Percentiles rank a stretch among this genome's conserved stretches.
Conservation (phyloP, 805 yeast genomes). For the Pichia kluyveri region DNA sequence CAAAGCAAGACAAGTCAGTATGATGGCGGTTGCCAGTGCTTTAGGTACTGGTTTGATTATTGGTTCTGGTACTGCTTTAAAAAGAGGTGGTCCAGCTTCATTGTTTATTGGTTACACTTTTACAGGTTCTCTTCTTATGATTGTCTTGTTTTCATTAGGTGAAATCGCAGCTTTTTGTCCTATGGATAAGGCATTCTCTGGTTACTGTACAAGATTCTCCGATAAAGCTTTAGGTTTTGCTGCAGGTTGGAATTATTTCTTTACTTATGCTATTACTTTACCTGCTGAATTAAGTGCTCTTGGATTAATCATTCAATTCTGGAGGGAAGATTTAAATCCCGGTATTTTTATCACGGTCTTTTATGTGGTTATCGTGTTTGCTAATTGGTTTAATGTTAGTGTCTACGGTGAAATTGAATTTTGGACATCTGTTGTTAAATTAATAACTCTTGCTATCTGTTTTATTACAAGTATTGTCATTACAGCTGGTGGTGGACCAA, state of each 20-base stretch:
- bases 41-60: conserved; percentile 40
- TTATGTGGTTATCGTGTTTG: conserved; percentile 36
- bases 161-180: conserved; percentile 41
- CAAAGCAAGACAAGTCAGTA: conserved; percentile 32
- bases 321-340: conserved; percentile 34
- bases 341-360: background rate
- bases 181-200: conserved; percentile 38
- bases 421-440: conserved; percentile 34
- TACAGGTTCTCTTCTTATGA: conserved; percentile 36
- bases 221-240: conserved; percentile 37
- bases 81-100: conserved; percentile 33
- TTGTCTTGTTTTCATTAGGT: conserved; percentile 34
- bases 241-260: conserved; percentile 42
- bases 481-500: conserved; percentile 43
- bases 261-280: conserved; percentile 34
- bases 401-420: conserved; percentile 43
- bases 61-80: conserved; percentile 31
- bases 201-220: conserved; percentile 37
- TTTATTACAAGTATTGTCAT: conserved; percentile 21
- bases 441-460: conserved; percentile 33
- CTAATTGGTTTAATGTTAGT: conserved; percentile 35
- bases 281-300: conserved; percentile 42
- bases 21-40: conserved; percentile 43
- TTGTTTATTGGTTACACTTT: conserved; percentile 30
- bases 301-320: conserved; percentile 37